Evolutionary conservation across 345 rosid species (phyloP).

Genomic region (Bruguiera parviflora): DNA sequence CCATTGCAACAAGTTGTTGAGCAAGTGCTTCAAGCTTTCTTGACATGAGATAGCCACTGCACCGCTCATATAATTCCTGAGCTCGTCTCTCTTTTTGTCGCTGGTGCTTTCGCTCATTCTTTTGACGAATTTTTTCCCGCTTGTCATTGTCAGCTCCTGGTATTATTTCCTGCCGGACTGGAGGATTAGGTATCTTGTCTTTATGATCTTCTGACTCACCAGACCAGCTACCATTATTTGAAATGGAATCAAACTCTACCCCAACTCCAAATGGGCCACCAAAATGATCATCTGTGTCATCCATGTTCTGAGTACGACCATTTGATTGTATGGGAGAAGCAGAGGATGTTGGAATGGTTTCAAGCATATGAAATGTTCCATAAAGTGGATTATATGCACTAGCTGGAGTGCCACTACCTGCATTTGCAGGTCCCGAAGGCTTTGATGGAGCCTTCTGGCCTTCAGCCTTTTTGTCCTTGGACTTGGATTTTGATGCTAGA

Average conservation of each 20-base stretch:
- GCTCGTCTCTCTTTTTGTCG: constrained; percentile 91
- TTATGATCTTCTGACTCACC: constrained; percentile 96
- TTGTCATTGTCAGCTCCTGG: constrained; percentile 79
- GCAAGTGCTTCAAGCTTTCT: constrained; percentile 80
- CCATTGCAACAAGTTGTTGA: constrained; percentile 85
- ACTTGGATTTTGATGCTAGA: constrained; percentile 57
- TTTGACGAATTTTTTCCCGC: constrained; percentile 80
- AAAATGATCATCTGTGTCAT: constrained; percentile 61
- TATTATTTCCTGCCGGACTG: constrained; percentile 49
- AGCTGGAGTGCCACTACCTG: constrained; percentile 47
- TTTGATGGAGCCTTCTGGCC: constrained; percentile 52
- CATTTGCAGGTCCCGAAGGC: constrained; percentile 48
- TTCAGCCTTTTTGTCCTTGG: constrained; percentile 70
- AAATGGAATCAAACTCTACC: constrained; percentile 68
- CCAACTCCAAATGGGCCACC: constrained; percentile 44
- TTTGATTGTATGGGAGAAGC: constrained; percentile 48
- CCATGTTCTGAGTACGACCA: constrained; percentile 67
- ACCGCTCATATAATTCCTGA: constrained; percentile 77
- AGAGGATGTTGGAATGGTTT: constrained; percentile 43
- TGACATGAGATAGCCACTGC: constrained; percentile 77
- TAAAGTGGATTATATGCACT: constrained; percentile 72
- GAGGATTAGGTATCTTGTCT: constrained; percentile 46
- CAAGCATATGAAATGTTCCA: constrained; percentile 75
- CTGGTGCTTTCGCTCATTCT: constrained; percentile 89
- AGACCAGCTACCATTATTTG: constrained; percentile 88